Conservation (phyloP, 768 basidiomycete species). For the Tylopilus sp. region DNA sequence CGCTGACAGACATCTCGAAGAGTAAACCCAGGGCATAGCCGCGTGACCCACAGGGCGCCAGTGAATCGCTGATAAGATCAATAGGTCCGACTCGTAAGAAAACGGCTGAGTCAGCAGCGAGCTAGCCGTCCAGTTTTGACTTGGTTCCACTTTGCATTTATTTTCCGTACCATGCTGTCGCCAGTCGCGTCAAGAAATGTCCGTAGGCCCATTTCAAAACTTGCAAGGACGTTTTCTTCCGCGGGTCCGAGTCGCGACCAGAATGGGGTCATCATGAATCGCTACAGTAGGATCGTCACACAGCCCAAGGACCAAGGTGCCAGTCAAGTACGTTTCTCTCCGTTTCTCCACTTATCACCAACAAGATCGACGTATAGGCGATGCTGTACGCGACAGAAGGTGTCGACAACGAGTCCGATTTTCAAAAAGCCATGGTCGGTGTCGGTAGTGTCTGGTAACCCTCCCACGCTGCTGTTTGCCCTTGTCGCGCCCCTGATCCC, state of each 20-base stretch:
- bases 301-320: constrained; percentile 94
- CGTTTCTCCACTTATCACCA: neutral
- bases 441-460: constrained; percentile 93
- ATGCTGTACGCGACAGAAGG: constrained; percentile 99
- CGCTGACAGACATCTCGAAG: too few species aligned
- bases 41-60: too few species aligned
- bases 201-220: constrained; percentile 10
- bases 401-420: constrained; percentile 73
- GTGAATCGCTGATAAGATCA: neutral
- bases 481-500: constrained; percentile 12
- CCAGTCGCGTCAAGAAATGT: constrained; percentile 19
- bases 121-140: neutral
- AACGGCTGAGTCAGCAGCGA: constrained; percentile 14
- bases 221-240: constrained; percentile 37
- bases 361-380: constrained; percentile 50
- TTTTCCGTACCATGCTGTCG: constrained; percentile 18
- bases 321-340: constrained; percentile 60
- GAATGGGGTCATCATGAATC: constrained; percentile 53
- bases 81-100: neutral
- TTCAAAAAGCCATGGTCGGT: constrained; percentile 96
- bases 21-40: too few species aligned
- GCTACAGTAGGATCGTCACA: constrained; percentile 80
- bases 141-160: too few species aligned
- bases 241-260: constrained; percentile 39
- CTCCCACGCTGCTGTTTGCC: constrained; percentile 1